phyloP scores from a whole-genome alignment of 2,329 filamentous ascomycete species.

The Alternaria arborescens region DNA sequence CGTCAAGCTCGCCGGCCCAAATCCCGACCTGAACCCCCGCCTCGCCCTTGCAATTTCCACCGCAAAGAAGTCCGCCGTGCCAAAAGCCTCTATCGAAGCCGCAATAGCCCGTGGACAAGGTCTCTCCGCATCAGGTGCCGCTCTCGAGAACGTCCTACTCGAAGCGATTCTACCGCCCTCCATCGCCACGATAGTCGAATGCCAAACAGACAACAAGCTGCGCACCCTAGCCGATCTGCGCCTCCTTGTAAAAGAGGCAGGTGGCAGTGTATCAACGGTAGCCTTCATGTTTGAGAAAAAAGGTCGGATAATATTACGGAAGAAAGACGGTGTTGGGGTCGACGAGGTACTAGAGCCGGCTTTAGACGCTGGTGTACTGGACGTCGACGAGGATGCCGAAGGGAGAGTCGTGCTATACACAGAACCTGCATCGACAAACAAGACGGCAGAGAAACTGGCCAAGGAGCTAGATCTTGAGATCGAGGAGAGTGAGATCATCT shows the following conservation, averaged over 20 bases:
- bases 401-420: slow-evolving; percentile 76
- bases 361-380: slow-evolving; percentile 83
- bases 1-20: slow-evolving; percentile 78
- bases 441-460: slow-evolving; percentile 70
- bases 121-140: slow-evolving; percentile 74
- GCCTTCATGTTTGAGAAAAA: slow-evolving; percentile 86
- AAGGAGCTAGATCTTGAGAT: slow-evolving; percentile 72
- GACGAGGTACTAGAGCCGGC: slow-evolving; percentile 81
- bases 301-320: slow-evolving; percentile 76
- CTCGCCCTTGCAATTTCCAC: slow-evolving; percentile 75
- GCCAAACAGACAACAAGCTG: slow-evolving; percentile 82
- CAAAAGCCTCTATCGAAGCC: slow-evolving; percentile 82
- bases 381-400: slow-evolving; percentile 73
- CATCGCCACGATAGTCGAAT: slow-evolving; percentile 81
- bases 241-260: slow-evolving; percentile 72
- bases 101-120: slow-evolving; percentile 92
- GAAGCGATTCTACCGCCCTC: slow-evolving; percentile 82
- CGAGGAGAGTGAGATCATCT: slow-evolving; percentile 80
- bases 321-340: slow-evolving; percentile 63
- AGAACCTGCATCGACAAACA: slow-evolving; percentile 69
- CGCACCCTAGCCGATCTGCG: slow-evolving; percentile 78
- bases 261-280: slow-evolving; percentile 75
- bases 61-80: slow-evolving; percentile 86
- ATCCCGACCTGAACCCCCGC: slow-evolving; percentile 77
- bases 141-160: slow-evolving; percentile 78